phyloP scores from a whole-genome alignment of 768 basidiomycete species.

The Macrolepiota albuminosa region DNA sequence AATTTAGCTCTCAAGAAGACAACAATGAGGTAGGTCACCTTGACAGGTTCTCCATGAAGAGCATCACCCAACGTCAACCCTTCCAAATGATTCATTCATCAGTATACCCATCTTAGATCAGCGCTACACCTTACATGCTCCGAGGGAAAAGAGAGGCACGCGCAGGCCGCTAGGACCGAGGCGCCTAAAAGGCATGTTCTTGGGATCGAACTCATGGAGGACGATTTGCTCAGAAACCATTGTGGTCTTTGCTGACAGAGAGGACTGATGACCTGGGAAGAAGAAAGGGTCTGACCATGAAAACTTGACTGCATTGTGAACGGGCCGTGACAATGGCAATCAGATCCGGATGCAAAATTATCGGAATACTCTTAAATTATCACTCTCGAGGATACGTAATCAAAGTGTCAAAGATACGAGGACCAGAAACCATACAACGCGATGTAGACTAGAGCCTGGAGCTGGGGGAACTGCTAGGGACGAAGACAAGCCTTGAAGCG shows the following conservation, averaged over 20 bases:
- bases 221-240: slow-evolving; percentile 10
- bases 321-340: not conserved
- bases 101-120: not conserved
- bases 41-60: slow-evolving; percentile 67
- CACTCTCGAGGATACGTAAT: too few species aligned
- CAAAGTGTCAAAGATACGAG: too few species aligned
- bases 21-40: slow-evolving; percentile 28
- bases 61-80: slow-evolving; percentile 62
- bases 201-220: slow-evolving; percentile 37
- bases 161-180: slow-evolving; percentile 58
- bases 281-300: not conserved
- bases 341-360: not conserved
- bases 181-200: slow-evolving; percentile 54
- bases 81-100: slow-evolving; percentile 1
- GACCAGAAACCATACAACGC: too few species aligned
- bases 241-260: not conserved
- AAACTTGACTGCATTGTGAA: not conserved
- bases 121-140: slow-evolving; percentile 43
- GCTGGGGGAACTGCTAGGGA: too few species aligned
- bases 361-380: not conserved
- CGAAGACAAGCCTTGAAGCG: too few species aligned
- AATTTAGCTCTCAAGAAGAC: not conserved
- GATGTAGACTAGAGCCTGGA: too few species aligned
- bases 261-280: not conserved
- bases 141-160: slow-evolving; percentile 64